A percentile compares a stretch with the other conserved stretches of the same genome.
Conservation (phyloP, 1,139 yeast genomes). For the Magnusiomyces tetraspermus region DNA sequence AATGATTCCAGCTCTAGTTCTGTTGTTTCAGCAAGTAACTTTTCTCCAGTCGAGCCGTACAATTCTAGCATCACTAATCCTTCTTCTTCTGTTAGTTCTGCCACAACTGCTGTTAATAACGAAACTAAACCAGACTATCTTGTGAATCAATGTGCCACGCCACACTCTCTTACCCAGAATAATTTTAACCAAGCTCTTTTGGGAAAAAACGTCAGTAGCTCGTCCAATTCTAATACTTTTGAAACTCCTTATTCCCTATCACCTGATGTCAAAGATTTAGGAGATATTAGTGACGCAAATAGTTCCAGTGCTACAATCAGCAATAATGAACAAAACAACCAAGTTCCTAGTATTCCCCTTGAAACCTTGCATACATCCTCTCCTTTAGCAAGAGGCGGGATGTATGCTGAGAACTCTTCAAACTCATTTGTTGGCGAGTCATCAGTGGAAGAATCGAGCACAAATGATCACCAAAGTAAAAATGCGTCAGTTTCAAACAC, state of each 20-base stretch:
- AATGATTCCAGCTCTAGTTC: background rate
- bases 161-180: too few relatives aligned
- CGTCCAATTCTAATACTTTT: too few relatives aligned
- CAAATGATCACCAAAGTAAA: background rate
- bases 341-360: conserved; percentile 4
- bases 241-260: too few relatives aligned
- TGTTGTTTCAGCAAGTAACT: background rate
- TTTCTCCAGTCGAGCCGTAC: conserved; percentile 7
- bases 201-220: too few relatives aligned
- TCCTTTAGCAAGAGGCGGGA: conserved; percentile 15
- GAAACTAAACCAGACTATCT: too few relatives aligned
- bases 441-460: background rate
- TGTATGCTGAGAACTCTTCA: conserved; percentile 8
- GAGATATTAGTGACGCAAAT: too few relatives aligned
- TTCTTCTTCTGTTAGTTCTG: too few relatives aligned
- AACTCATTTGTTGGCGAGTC: background rate
- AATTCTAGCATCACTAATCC: too few relatives aligned
- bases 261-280: too few relatives aligned
- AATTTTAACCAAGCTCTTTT: too few relatives aligned
- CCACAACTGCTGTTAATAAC: too few relatives aligned
- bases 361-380: conserved; percentile 6
- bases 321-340: background rate
- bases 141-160: too few relatives aligned
- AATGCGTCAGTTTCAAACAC: background rate
- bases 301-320: background rate